Evolutionary conservation across 352 stramenopile genomes (phyloP), one percentile per base, ranked within the genome.

Genomic region (Peronospora farinosa): DNA sequence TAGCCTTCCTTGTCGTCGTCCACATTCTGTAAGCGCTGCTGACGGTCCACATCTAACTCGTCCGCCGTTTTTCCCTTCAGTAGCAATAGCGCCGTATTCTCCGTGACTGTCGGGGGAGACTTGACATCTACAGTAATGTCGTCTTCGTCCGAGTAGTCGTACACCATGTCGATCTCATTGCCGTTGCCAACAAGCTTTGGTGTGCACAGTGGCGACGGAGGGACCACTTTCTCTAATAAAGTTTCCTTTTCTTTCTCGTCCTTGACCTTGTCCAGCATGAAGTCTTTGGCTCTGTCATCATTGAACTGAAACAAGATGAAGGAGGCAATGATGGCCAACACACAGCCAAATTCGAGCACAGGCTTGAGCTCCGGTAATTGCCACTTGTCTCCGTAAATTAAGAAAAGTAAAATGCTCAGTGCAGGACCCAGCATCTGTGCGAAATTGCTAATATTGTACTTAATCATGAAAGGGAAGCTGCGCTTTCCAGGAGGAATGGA

Each of bases 401-500:
- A 27, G 33, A 88, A 86, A 21, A 88, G 65, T 6, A 83, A 48
- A 31, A 88, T 71, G 52, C 67, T 73, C 13, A 84, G 46, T 16
- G 53, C 19, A 5, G 78, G 78, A 0, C 78, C 78, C 10, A 86
- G 55, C 45, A 83, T 74, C 53, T 82, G 73, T 31, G 78, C 78
- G 3, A 86, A 41, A 45, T 86, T 88, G 63, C 63, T 73, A 35
- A 88, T 70, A 48, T 84, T 83, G 74, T 86, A 86, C 65, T 88
- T 88, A 69, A 88, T 78, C 73, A 82, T 86, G 59, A 86, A 86
- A 1, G 78, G 78, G 38, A 72, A 84, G 40, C 74, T 85, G 13
- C 78, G 66, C 43, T 72, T 65, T 31, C 78, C 74, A 35, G 81
- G 69, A 48, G 72, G 74, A 47, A 88, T 86, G 21, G 78, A 88